Conservation (phyloP, 495 filamentous ascomycete species). For the Cladorrhinum samala region DNA sequence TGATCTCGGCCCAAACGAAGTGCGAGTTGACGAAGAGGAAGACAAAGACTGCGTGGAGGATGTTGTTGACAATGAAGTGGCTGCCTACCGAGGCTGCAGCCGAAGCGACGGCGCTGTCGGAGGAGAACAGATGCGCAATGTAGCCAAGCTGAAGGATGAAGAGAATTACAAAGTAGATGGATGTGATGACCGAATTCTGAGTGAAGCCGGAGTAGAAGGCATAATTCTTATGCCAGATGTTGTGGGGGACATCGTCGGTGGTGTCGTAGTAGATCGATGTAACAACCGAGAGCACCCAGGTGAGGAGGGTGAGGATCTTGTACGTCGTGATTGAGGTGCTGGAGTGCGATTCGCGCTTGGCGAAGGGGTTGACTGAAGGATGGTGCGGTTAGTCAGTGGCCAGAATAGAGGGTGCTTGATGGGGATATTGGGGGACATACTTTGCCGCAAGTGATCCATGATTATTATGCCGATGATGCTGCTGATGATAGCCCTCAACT, state of each 20-base stretch:
- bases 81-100: conserved; percentile 70
- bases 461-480: conserved; percentile 12
- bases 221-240: conserved; percentile 66
- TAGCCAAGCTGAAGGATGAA: conserved; percentile 72
- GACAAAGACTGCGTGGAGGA: conserved; percentile 71
- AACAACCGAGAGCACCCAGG: conserved; percentile 65
- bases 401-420: neutral
- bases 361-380: conserved; percentile 59
- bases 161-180: conserved; percentile 74
- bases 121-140: conserved; percentile 66
- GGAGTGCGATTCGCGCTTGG: conserved; percentile 54
- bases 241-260: conserved; percentile 49
- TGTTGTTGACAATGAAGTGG: conserved; percentile 81
- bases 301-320: conserved; percentile 61
- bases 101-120: conserved; percentile 50
- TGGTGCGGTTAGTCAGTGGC: neutral
- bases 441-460: conserved; percentile 39
- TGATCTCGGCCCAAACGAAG: conserved; percentile 66
- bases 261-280: conserved; percentile 64
- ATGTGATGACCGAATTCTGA: conserved; percentile 61
- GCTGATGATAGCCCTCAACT: neutral
- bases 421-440: conserved; percentile 21
- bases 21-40: conserved; percentile 72
- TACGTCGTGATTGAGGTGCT: conserved; percentile 45
- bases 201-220: conserved; percentile 66